These are phyloP conservation scores for Macrolepiota dolichaula DNA, from an alignment of 768 basidiomycete genomes.

Conservation along the genomic window DNA sequence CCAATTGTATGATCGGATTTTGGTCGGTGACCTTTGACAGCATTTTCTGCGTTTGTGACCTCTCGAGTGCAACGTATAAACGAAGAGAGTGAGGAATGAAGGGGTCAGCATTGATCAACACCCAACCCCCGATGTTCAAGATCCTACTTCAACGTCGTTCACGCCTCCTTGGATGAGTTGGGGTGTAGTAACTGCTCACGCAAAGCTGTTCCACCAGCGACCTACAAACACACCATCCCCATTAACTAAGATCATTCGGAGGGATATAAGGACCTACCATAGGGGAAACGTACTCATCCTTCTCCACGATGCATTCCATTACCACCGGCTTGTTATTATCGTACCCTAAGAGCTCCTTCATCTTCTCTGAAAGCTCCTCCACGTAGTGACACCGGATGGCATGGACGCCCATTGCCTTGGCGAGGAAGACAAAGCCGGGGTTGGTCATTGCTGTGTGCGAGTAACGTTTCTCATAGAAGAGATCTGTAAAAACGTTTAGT, in stretches of 20 bases:
- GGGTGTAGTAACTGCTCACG: constrained; percentile 51
- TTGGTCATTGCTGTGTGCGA: constrained; percentile 96
- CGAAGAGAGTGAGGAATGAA: background rate
- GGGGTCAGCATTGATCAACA: background rate
- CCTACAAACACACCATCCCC: constrained; percentile 37
- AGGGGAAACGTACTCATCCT: constrained; percentile 85
- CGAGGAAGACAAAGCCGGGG: constrained; percentile 90
- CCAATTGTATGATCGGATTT: no score
- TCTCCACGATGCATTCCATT: constrained; percentile 86
- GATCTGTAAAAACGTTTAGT: constrained; percentile 40
- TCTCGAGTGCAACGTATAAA: background rate
- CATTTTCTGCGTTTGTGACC: no score
- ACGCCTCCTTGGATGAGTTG: background rate
- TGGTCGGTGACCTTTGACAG: no score
- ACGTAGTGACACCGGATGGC: constrained; percentile 71
- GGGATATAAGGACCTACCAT: constrained; percentile 50
- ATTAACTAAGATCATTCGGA: background rate
- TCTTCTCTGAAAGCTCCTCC: constrained; percentile 85
- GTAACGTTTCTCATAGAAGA: constrained; percentile 97
- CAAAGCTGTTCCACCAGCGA: constrained; percentile 90
- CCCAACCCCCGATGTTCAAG: background rate
- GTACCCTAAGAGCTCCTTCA: constrained; percentile 99
- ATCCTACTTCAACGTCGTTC: background rate
- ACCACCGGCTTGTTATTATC: constrained; percentile 83
- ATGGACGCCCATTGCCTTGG: constrained; percentile 89